Percentiles rank a stretch among this genome's conserved stretches.
phyloP scores from a whole-genome alignment of 2,329 filamentous ascomycete species.

The Bipolaris victoriae region DNA sequence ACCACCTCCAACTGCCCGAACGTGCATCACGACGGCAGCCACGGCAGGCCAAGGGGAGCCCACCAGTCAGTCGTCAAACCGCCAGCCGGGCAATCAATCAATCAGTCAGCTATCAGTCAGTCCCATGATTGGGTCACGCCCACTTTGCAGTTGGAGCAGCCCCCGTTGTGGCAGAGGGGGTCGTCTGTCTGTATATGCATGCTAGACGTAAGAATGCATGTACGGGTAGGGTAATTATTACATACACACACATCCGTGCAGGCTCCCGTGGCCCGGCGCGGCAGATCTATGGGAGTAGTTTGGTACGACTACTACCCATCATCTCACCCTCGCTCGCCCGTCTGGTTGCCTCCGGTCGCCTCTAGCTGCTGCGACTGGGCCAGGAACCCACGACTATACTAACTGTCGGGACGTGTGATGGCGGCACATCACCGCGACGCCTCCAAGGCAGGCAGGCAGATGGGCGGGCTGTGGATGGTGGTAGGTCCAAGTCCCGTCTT shows the following conservation, averaged over 20 bases:
- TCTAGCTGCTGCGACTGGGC: conserved; percentile 14
- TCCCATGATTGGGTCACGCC: too few relatives aligned
- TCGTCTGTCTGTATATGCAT: too few relatives aligned
- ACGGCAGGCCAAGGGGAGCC: neutral
- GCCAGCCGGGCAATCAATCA: too few relatives aligned
- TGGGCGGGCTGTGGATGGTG: conserved; percentile 15
- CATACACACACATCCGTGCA: conserved; percentile 1
- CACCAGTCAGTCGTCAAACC: too few relatives aligned
- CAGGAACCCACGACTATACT: conserved; percentile 8
- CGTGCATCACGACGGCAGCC: conserved; percentile 9
- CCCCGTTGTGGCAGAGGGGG: too few relatives aligned
- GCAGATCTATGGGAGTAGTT: conserved; percentile 11
- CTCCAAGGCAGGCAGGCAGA: neutral
- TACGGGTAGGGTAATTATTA: neutral
- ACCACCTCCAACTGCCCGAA: conserved; percentile 8
- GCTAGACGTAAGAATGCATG: too few relatives aligned
- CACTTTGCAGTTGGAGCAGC: too few relatives aligned
- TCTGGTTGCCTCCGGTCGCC: neutral
- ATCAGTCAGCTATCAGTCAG: too few relatives aligned
- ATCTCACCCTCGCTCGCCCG: neutral
- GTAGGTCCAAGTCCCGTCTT: conserved; percentile 11
- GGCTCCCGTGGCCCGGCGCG: conserved; percentile 10
- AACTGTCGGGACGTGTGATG: conserved; percentile 13
- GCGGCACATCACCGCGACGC: conserved; percentile 15
- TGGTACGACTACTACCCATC: neutral